Base-by-base conservation (phyloP, 2,329 filamentous ascomycete genomes). In the Aureobasidium vineae region DNA sequence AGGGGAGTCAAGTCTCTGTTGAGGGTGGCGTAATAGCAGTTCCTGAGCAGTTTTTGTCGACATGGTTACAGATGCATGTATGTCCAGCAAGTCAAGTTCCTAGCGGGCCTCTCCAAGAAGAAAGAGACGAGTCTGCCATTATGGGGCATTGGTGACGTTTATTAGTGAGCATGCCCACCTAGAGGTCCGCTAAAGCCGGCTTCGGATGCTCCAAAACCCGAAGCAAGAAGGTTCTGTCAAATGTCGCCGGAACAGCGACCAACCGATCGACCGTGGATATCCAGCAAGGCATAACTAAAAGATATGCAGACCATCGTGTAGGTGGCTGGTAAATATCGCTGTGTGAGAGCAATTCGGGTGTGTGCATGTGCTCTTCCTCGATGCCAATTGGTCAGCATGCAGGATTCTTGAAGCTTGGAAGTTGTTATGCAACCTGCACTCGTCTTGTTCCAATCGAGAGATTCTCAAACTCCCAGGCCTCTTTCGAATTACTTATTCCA, bases 1-100 rank as follows among this genome's bases (percentile, higher is more conserved):
- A 0, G 90, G 90, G 67, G 89, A 88, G 3, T 82, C 73, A 23
- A 91, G 78, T 45, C 87, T 82, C 76, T 92, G 89, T 5, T 90
- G 81, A 50, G 84, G 85, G 77, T 91, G 88, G 53, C 73, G 75
- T 59, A 73, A 72, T 64, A 76, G n/a, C 15, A 77, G 69, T 68
- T 71, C 65, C 38, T 68, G 68, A 19, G 73, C 70, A 8, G 70
- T 60, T 40, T 69, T 67, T 53, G 71, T 59, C 11, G 70, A 66
- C 71, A 71, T 71, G 63, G 36, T 68, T 26, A 28, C 2, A 16
- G 50, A 28, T 50, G 21, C 26, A 31, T 33, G 52, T 65, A 56
- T 38, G 8, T 61, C 5, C 40, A 36, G 21, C n/a, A 45, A 16
- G 40, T 59, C 40, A 59, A 45, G 40, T 61, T 49, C 19, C 23